Percentiles rank a stretch among this genome's conserved stretches.
phyloP scores from a whole-genome alignment of 2,329 filamentous ascomycete species.

The Pseudogymnoascus pannorum region DNA sequence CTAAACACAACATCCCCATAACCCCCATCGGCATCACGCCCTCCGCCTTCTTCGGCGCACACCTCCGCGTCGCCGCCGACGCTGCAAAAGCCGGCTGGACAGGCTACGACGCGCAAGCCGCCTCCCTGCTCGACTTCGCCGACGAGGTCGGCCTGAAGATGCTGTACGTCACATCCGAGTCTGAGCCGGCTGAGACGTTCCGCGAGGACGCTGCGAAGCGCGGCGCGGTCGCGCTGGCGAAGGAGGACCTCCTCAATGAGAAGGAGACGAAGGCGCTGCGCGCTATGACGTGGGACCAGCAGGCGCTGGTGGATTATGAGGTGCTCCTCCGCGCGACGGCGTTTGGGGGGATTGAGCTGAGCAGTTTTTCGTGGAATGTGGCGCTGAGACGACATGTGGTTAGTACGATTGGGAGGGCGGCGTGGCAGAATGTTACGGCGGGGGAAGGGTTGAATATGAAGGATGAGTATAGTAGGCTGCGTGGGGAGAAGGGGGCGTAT shows the following conservation, averaged over 20 bases:
- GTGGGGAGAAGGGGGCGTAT: conserved; percentile 14
- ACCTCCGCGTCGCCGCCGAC: conserved; percentile 33
- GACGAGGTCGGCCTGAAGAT: conserved; percentile 21
- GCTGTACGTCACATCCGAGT: conserved; percentile 37
- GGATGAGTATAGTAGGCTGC: conserved; percentile 16
- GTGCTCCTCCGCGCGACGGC: conserved; percentile 38
- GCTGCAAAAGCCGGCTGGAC: conserved; percentile 29
- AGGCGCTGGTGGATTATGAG: conserved; percentile 44
- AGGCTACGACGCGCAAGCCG: conserved; percentile 29
- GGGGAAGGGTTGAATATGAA: conserved; percentile 10
- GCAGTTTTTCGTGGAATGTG: conserved; percentile 39
- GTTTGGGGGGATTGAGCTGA: conserved; percentile 38
- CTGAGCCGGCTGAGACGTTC: conserved; percentile 31
- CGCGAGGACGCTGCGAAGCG: conserved; percentile 28
- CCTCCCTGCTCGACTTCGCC: conserved; percentile 30
- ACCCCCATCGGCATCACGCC: conserved; percentile 23
- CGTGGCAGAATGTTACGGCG: background rate
- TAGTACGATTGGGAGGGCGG: conserved; percentile 12
- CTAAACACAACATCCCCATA: conserved; percentile 22
- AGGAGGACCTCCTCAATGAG: conserved; percentile 35
- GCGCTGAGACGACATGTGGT: conserved; percentile 33
- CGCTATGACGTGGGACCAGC: conserved; percentile 40
- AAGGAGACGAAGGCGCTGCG: conserved; percentile 30
- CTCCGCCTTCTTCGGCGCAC: conserved; percentile 32
- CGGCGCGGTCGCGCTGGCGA: conserved; percentile 35